phyloP scores from a whole-genome alignment of 306 rosid species.

The Ochetophila trinervis region DNA sequence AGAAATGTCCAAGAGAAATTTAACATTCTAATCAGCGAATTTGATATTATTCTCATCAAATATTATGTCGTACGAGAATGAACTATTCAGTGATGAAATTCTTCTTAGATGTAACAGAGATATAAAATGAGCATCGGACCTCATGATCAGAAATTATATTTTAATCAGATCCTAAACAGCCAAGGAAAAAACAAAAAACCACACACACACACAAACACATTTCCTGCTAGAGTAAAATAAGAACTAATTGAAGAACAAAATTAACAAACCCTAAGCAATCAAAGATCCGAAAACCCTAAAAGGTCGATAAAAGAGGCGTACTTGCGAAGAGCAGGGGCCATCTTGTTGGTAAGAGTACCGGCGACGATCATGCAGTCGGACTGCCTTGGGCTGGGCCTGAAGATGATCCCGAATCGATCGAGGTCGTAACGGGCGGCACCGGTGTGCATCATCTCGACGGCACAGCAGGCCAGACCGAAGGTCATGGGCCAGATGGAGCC shows the following conservation, averaged over 20 bases:
- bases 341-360: slow-evolving; percentile 97
- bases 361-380: slow-evolving; percentile 97
- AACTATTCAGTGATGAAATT: too few species aligned
- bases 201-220: too few species aligned
- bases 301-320: slow-evolving; percentile 21
- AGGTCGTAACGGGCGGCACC: slow-evolving; percentile 95
- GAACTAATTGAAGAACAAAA: too few species aligned
- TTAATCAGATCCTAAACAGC: background rate
- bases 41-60: too few species aligned
- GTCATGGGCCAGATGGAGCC: slow-evolving; percentile 99
- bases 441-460: slow-evolving; percentile 99
- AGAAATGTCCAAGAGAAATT: too few species aligned
- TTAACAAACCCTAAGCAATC: too few species aligned
- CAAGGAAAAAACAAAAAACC: background rate
- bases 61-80: too few species aligned
- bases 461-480: slow-evolving; percentile 97
- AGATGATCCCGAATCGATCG: slow-evolving; percentile 88
- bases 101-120: too few species aligned
- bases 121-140: too few species aligned
- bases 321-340: slow-evolving; percentile 99
- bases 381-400: slow-evolving; percentile 96
- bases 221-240: too few species aligned
- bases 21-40: too few species aligned
- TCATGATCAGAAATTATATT: background rate
- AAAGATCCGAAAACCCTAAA: too few species aligned